Evolutionary conservation across 2,329 filamentous ascomycete species (phyloP).

Genomic region (Fonsecaea erecta): DNA sequence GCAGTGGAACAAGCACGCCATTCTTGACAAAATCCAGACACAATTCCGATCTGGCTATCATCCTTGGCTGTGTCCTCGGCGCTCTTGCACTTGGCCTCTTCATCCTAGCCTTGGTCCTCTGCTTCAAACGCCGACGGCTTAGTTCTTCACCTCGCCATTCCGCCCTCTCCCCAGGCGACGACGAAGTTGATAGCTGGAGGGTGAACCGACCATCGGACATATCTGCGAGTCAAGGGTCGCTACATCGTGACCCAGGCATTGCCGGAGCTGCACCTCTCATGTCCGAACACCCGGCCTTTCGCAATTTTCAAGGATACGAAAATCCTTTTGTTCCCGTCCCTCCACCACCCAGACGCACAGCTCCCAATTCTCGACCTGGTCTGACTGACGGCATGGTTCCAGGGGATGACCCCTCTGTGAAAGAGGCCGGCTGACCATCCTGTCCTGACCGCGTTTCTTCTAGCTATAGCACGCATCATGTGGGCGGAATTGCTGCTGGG

Average conservation of each 20-base stretch:
- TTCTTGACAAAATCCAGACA: slow-evolving; percentile 16
- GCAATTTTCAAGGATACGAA: slow-evolving; percentile 22
- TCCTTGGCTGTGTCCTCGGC: slow-evolving; percentile 36
- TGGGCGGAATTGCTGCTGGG: slow-evolving; percentile 25
- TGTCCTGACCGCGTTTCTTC: slow-evolving; percentile 12
- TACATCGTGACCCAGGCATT: slow-evolving; percentile 3
- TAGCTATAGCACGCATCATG: slow-evolving; percentile 7
- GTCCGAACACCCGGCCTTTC: slow-evolving; percentile 32
- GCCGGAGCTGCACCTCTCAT: slow-evolving; percentile 29
- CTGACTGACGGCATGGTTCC: slow-evolving; percentile 29
- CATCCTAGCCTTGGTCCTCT: slow-evolving; percentile 30
- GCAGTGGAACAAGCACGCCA: slow-evolving; percentile 14
- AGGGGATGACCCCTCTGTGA: slow-evolving; percentile 26
- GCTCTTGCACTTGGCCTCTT: slow-evolving; percentile 34
- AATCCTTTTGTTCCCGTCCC: slow-evolving; percentile 37
- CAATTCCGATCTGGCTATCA: slow-evolving; percentile 31
- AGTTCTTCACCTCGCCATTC: slow-evolving; percentile 29
- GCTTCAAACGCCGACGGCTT: slow-evolving; percentile 28
- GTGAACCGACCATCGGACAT: slow-evolving; percentile 14
- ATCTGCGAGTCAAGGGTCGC: slow-evolving; percentile 7
- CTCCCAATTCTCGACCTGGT: slow-evolving; percentile 29
- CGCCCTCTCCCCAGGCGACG: slow-evolving; percentile 33
- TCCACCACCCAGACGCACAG: slow-evolving; percentile 35
- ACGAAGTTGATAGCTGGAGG: slow-evolving; percentile 37
- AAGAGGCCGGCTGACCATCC: slow-evolving; percentile 11